phyloP scores from a whole-genome alignment of 306 rosid genomes.

The Rubus parviflorus region DNA sequence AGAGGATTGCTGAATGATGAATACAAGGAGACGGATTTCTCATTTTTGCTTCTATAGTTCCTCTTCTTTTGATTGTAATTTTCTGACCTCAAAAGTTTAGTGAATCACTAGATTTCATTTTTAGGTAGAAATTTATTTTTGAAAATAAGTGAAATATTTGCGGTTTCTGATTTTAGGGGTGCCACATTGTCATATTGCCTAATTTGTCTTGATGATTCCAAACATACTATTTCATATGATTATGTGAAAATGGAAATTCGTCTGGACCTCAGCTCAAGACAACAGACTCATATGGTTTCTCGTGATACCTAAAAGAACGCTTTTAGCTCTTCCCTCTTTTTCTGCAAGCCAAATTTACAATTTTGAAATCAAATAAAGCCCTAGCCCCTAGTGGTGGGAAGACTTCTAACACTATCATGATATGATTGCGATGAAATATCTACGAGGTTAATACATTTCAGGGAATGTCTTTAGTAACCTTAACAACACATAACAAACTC shows the following conservation, averaged over 20 bases:
- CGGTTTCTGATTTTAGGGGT: neutral
- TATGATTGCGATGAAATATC: too few species aligned
- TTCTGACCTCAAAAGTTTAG: neutral
- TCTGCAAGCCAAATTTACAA: too few species aligned
- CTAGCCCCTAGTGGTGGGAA: too few species aligned
- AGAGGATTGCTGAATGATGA: slow-evolving; percentile 13
- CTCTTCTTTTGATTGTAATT: neutral
- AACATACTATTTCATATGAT: neutral
- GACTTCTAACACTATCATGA: too few species aligned
- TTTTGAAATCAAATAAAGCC: too few species aligned
- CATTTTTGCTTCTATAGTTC: neutral
- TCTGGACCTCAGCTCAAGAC: neutral
- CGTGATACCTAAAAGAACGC: too few species aligned
- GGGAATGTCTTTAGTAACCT: too few species aligned
- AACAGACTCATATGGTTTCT: too few species aligned
- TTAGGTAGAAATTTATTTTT: neutral
- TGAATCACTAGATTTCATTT: slow-evolving; percentile 7
- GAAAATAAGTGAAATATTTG: neutral
- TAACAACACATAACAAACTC: too few species aligned
- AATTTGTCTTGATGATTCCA: neutral
- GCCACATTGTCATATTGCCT: neutral
- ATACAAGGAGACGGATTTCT: slow-evolving; percentile 8
- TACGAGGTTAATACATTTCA: too few species aligned
- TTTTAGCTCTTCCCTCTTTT: too few species aligned
- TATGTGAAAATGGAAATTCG: neutral